These are phyloP conservation scores for Chionographis japonica DNA, from an alignment of 106 monocot genomes.

Conservation along the genomic window DNA sequence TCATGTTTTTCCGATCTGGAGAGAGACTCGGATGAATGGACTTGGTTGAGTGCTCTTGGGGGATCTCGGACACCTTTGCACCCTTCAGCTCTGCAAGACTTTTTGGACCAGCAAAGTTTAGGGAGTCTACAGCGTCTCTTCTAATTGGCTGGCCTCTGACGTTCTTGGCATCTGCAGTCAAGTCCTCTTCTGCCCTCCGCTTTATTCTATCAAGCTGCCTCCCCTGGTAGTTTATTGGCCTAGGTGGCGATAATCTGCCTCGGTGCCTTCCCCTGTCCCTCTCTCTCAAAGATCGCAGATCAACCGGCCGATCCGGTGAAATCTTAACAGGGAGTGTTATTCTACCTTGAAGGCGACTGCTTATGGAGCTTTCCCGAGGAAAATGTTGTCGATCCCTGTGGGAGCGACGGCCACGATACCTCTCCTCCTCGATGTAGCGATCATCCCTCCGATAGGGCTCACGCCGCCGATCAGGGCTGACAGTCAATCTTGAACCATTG, in stretches of 20 bases:
- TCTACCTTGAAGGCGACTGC: conserved; percentile 72
- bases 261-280: conserved; percentile 31
- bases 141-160: neutral
- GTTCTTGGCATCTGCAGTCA: conserved; percentile 18
- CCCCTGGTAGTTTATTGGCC: conserved; percentile 9
- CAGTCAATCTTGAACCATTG: conserved; percentile 33
- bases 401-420: conserved; percentile 6
- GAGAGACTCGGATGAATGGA: neutral
- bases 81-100: conserved; percentile 77
- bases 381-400: conserved; percentile 10
- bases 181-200: conserved; percentile 20
- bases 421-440: conserved; percentile 29
- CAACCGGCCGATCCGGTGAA: conserved; percentile 12
- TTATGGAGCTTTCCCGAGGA: conserved; percentile 19
- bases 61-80: conserved; percentile 25
- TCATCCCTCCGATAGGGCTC: conserved; percentile 19
- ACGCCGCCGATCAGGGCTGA: conserved; percentile 20
- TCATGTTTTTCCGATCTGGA: conserved; percentile 3
- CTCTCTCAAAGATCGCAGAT: conserved; percentile 25
- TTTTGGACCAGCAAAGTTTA: conserved; percentile 73
- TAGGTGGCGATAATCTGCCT: conserved; percentile 37
- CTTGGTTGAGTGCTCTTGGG: conserved; percentile 8
- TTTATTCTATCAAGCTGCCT: conserved; percentile 38
- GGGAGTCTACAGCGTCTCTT: conserved; percentile 33
- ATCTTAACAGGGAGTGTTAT: conserved; percentile 52